Evolutionary conservation across 331 rosid species (phyloP), one percentile per base, ranked within the genome.

Genomic region (Spiraea crenata): DNA sequence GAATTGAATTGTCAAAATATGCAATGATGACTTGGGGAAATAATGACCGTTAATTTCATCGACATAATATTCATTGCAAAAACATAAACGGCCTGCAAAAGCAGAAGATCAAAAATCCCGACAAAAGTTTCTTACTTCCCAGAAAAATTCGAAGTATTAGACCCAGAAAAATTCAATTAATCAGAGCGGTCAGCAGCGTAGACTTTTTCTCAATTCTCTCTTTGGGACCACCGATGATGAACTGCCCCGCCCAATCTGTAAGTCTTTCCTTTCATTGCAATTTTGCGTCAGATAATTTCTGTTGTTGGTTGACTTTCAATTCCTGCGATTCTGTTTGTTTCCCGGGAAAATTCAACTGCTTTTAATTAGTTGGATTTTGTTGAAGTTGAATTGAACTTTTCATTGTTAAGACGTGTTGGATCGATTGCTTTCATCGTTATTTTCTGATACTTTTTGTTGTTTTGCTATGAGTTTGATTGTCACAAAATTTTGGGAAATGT

Each of bases 161-260:
- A 45, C 3, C 0, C 9, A 45, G 11, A 7, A 9, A 9, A 44
- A 44, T 8, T 7, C 9, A 44, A 44, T 6, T 45, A 11, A 45
- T 45, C 1, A 14, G 13, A 10, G 49, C 14, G 14, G 49, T n/a
- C 9, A 25, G 61, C 61, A 6, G 39, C 31, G 31, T 25, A 56
- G 4, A 15, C 5, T 4, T 15, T 35, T 58, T 58, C 11, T 6
- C 17, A 34, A 58, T 58, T 58, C 12, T 2, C 35, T 46, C 14
- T 15, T 10, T 15, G 0, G 25, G 42, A 25, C 31, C 34, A 41
- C 41, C 75, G 81, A 77, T 83, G 70, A 83, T 88, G 88, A 80
- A 63, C 74, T 63, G 48, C 49, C 25, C 45, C 35, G 37, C n/a
- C 56, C 74, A 5, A 75, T 75, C 65, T 19, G 97, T 85, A 77